Base-by-base conservation (phyloP, 2,329 filamentous ascomycete genomes). In the Trichocomaceae sp. region DNA sequence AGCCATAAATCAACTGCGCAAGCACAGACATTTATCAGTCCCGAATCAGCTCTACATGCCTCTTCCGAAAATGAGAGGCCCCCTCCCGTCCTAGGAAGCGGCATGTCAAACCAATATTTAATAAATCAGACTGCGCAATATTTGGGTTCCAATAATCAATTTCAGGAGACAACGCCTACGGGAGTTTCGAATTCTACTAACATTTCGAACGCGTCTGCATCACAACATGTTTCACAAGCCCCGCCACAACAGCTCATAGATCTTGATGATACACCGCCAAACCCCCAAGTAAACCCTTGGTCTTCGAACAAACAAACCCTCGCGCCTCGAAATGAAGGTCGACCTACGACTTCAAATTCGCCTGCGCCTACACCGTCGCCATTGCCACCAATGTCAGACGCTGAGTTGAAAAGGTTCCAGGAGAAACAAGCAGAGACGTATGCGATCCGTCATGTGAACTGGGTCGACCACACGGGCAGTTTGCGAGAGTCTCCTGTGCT, bases 361-460 rank as follows among this genome's bases (percentile, higher is more conserved):
- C 54, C 29, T 12, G 20, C 19, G 5, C 6, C 35, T 26, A 52
- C 33, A 6, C 20, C 35, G 6, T 15, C 55, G 46, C 35, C 41
- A 13, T 50, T 58, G 13, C 54, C 57, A 2, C 49, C 58, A 26
- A 56, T 64, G 20, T 64, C 68, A 2, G 66, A 68, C 19, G 60
- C 63, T 3, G 69, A 73, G 19, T 59, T 67, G 26, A 64, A 66
- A 13, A 69, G 60, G 55, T 66, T 73, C 52, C 64, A 63, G 37
- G 69, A 73, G 54, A 78, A 83, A 60, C 71, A 79, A 58, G 78
- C 77, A 55, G 90, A 96, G 69, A 93, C 90, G 0, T 97, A 99
- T 64, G 87, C 90, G 54, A 91, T 97, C 68, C 95, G 96, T 67
- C 90, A 91, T 57, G 85, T 97, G 58, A 84, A 82, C 58, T 97